Evolutionary conservation across 2,329 filamentous ascomycete genomes (phyloP), one percentile per base, ranked within the genome.

Genomic region (Ophiostoma tasmaniense): DNA sequence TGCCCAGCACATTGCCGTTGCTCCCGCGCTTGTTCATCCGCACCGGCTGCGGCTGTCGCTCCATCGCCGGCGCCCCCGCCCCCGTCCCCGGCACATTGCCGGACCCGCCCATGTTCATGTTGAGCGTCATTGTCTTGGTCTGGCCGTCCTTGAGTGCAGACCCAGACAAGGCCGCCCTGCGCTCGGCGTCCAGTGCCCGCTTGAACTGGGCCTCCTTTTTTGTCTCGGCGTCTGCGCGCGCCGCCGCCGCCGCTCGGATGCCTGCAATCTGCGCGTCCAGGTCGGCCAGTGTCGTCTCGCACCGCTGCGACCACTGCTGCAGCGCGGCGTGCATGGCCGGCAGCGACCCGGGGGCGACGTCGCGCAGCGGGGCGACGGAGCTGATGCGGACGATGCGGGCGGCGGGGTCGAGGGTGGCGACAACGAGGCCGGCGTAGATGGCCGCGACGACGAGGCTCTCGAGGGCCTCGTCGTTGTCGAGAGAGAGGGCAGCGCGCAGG

Each of bases 401-500:
- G 70, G 87, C 86, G 3, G 93, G 92, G 76, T 97, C 91, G 69
- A 99, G 89, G 55, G 91, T 93, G 7, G 90, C 94, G 52, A 86
- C 85, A 66, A 99, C 80, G 1, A 99, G 86, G 55, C 90, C 91
- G 6, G 90, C 88, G 81, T 97, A 98, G 76, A 97, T 90, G 74
- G 93, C 90, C 50, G 88, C 88, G 73, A 94, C 95, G 73, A 98
- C 88, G 71, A 97, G 86, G 73, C 90, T 87, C 81, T 99, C 95
- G 68, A 99, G 87, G n/a, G 91, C 87, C 59, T 89, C 84, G 30
- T 85, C 77, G 42, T 85, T 86, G 37, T 84, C 76, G 20, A 98
- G 87, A 68, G 84, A 86, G 62, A 99, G 87, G 0, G 85, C 82
- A 7, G 77, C 73, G 74, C 89, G 86, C 28, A 98, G 87, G 39